Evolutionary conservation across 2,329 filamentous ascomycete species (phyloP).

Genomic region (Keithomyces neogunnii): DNA sequence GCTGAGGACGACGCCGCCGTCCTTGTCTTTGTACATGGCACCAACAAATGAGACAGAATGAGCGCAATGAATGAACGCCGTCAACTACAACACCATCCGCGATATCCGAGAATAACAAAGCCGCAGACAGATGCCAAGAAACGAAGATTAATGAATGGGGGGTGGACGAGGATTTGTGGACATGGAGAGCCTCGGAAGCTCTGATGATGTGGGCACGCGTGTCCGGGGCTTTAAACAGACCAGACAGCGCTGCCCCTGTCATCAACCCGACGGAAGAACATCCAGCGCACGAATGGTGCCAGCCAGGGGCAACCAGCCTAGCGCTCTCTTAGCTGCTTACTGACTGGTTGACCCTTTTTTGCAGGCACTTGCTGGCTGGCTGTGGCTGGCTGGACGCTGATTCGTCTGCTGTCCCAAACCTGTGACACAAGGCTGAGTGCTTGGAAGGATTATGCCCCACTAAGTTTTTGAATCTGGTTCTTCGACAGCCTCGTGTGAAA

Average conservation of each 20-base stretch:
- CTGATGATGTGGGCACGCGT: slow-evolving; percentile 8
- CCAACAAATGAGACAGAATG: slow-evolving; percentile 11
- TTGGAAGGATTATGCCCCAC: slow-evolving; percentile 9
- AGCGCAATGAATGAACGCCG: slow-evolving; percentile 8
- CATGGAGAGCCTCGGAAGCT: slow-evolving; percentile 8
- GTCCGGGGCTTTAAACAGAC: neutral
- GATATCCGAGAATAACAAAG: slow-evolving; percentile 16
- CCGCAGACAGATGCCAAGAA: slow-evolving; percentile 1
- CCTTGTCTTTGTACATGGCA: slow-evolving; percentile 55
- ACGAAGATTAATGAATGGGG: slow-evolving; percentile 1
- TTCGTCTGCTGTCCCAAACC: neutral
- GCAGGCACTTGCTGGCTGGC: too few species aligned
- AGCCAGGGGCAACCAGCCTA: neutral
- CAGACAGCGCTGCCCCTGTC: neutral
- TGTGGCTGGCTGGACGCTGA: neutral
- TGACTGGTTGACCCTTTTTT: too few species aligned
- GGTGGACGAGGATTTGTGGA: neutral
- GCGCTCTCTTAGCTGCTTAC: neutral
- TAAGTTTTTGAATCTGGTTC: slow-evolving; percentile 12
- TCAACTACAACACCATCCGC: slow-evolving; percentile 21
- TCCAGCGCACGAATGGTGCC: neutral
- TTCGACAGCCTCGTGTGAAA: slow-evolving; percentile 13
- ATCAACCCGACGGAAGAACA: too few species aligned
- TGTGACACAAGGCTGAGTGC: neutral
- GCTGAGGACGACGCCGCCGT: slow-evolving; percentile 48